These are phyloP conservation scores for Carex sylvatica DNA, from an alignment of 202 grass and related monocot genomes.

Conservation along the genomic window DNA sequence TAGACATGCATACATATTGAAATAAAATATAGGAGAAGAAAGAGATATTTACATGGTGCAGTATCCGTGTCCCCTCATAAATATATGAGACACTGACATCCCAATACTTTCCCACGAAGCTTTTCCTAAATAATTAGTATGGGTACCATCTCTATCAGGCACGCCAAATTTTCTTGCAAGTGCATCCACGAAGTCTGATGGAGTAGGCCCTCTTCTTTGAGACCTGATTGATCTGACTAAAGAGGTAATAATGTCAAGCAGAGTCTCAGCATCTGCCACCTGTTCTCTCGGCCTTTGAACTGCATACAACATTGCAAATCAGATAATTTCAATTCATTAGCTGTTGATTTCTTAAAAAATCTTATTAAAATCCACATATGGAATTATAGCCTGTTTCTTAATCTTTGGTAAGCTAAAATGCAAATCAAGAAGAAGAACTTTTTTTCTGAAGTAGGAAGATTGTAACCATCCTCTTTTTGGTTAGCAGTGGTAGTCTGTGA, in stretches of 20 bases:
- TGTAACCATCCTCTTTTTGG: not conserved
- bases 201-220: conserved; percentile 32
- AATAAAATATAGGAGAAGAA: not conserved
- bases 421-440: not conserved
- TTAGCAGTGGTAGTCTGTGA: not conserved
- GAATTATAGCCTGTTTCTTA: not conserved
- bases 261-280: conserved; percentile 38
- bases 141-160: not conserved
- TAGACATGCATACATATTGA: not conserved
- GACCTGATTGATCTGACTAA: conserved; percentile 26
- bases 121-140: not conserved
- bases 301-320: conserved; percentile 15
- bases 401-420: not conserved
- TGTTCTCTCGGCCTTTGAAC: conserved; percentile 51
- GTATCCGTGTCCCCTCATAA: conserved; percentile 30
- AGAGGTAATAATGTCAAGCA: conserved; percentile 35
- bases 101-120: conserved; percentile 34
- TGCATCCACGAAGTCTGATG: conserved; percentile 43
- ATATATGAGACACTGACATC: conserved; percentile 25
- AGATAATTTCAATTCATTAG: not conserved
- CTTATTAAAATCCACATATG: not conserved
- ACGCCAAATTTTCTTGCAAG: conserved; percentile 31
- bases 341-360: not conserved
- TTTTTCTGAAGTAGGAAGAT: not conserved
- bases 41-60: conserved; percentile 46